Conservation (phyloP, 371 early-diverging fungal genomes). For the Mucor racemosus region DNA sequence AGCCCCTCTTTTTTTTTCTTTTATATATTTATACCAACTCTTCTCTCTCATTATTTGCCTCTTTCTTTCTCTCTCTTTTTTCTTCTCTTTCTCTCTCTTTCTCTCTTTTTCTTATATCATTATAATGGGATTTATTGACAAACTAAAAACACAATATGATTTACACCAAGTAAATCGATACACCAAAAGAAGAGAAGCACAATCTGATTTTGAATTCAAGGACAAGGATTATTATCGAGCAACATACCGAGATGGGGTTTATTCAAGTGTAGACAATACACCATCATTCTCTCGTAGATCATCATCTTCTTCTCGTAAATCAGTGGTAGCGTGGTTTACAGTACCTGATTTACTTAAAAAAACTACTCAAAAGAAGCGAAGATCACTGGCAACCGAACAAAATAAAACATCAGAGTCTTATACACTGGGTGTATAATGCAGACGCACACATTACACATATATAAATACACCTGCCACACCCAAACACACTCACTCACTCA, state of each 20-base stretch:
- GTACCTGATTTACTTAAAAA: slow-evolving; percentile 11
- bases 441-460: not conserved
- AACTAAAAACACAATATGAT: slow-evolving; percentile 27
- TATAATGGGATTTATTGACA: slow-evolving; percentile 32
- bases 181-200: slow-evolving; percentile 27
- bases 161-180: slow-evolving; percentile 30
- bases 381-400: slow-evolving; percentile 16
- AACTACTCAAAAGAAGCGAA: slow-evolving; percentile 16
- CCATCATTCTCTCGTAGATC: slow-evolving; percentile 5
- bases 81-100: not conserved
- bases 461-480: not conserved
- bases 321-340: not conserved
- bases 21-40: not conserved
- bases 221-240: slow-evolving; percentile 23
- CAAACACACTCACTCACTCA: not conserved
- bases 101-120: not conserved
- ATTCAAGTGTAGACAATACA: not conserved
- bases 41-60: not conserved
- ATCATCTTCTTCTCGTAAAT: slow-evolving; percentile 6
- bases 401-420: slow-evolving; percentile 28
- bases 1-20: slow-evolving; percentile 5
- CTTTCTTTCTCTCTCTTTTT: not conserved
- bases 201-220: slow-evolving; percentile 27
- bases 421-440: slow-evolving; percentile 6
- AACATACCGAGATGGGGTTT: slow-evolving; percentile 22